Percentiles rank a stretch among this genome's conserved stretches.
Conservation (phyloP, 139 green algal genomes). For the Chlamydomonas sp. region DNA sequence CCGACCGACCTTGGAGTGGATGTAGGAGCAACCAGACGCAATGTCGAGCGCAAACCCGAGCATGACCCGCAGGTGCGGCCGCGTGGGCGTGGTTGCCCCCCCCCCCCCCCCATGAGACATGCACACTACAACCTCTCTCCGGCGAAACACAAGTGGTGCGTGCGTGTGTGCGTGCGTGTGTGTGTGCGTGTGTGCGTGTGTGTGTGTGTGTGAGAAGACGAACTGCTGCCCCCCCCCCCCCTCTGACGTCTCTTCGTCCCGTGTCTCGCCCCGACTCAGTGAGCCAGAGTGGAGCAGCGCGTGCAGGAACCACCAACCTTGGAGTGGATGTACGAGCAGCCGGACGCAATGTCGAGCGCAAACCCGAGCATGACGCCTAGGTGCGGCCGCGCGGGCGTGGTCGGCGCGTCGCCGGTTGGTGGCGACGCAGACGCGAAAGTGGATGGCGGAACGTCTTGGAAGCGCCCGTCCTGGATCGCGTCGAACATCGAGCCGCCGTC, state of each 20-base stretch:
- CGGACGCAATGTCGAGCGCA: conserved; percentile 26
- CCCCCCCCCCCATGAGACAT: no score
- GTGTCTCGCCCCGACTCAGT: no score
- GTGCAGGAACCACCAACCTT: no score
- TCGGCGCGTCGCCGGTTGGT: neutral
- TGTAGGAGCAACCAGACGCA: conserved; percentile 10
- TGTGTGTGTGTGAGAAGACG: neutral
- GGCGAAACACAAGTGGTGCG: no score
- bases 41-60: neutral
- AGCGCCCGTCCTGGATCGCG: neutral
- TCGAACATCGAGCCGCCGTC: conserved; percentile 4
- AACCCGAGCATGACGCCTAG: neutral
- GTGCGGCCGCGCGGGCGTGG: no score
- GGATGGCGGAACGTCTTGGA: conserved; percentile 7
- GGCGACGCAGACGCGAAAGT: no score
- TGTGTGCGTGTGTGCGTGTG: neutral
- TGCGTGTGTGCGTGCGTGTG: neutral
- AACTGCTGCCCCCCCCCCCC: neutral
- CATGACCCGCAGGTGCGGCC: neutral
- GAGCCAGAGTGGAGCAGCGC: no score
- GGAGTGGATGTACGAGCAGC: conserved; percentile 24
- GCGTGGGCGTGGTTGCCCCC: no score
- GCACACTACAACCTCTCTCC: no score
- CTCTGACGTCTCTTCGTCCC: no score
- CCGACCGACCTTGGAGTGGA: conserved; percentile 3